Percentiles rank a stretch among this genome's conserved stretches.
These are phyloP conservation scores for Calonectria montana DNA, from an alignment of 2,329 filamentous ascomycete genomes.

Conservation along the genomic window DNA sequence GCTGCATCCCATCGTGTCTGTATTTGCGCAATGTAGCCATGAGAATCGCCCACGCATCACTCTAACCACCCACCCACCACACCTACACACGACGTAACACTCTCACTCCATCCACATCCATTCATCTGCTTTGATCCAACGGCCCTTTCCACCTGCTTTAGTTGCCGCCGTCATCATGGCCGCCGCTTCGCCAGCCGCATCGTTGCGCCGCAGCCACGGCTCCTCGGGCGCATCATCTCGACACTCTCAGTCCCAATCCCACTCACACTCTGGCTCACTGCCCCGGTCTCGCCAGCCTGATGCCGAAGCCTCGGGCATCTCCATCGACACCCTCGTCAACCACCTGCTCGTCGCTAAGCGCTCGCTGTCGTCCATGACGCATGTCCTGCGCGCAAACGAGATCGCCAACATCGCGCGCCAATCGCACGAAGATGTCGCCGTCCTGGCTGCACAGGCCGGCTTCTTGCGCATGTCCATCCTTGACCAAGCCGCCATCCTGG, in stretches of 20 bases:
- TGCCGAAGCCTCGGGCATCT: conserved; percentile 35
- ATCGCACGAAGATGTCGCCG: conserved; percentile 81
- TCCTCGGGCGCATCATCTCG: conserved; percentile 51
- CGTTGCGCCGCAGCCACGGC: conserved; percentile 50
- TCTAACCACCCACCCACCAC: not conserved
- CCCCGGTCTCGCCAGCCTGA: conserved; percentile 35
- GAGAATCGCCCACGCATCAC: conserved; percentile 16
- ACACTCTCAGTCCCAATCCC: conserved; percentile 41
- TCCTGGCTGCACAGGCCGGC: conserved; percentile 76
- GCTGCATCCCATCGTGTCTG: not conserved
- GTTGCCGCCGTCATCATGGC: conserved; percentile 37
- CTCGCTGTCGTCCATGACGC: conserved; percentile 83
- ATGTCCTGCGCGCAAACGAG: conserved; percentile 88
- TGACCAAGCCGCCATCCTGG: conserved; percentile 65
- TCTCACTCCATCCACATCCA: not conserved
- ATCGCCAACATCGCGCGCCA: conserved; percentile 81
- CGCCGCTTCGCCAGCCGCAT: conserved; percentile 50
- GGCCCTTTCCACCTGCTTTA: not conserved
- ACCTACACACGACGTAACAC: not conserved
- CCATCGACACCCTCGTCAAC: conserved; percentile 81
- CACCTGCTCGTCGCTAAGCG: conserved; percentile 90
- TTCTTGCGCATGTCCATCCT: conserved; percentile 74
- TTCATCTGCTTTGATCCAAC: not conserved
- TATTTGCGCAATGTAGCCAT: conserved; percentile 39
- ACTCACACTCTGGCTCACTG: conserved; percentile 34